Evolutionary conservation across 164 flowering plant genomes (phyloP).

Genomic region (Vitis cinerea): DNA sequence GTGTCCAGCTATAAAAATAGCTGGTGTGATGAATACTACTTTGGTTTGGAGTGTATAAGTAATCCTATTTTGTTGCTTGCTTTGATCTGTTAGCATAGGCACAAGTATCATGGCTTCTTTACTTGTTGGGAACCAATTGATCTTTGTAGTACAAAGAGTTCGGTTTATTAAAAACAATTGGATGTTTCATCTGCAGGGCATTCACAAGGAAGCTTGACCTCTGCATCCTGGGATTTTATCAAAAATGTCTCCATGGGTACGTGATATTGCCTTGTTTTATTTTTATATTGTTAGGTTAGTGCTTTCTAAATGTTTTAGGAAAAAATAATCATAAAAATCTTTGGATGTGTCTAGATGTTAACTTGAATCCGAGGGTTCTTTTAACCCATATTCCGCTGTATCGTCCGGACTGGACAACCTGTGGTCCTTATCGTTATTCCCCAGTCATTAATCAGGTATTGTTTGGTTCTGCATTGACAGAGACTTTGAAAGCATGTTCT

Average conservation of each 20-base stretch:
- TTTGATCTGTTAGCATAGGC: too few relatives aligned
- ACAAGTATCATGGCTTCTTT: too few relatives aligned
- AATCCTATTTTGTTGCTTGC: too few relatives aligned
- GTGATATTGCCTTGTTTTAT: slow-evolving; percentile 10
- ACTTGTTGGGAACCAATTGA: too few relatives aligned
- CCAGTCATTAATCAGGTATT: slow-evolving; percentile 78
- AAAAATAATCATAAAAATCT: neutral
- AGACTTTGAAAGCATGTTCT: neutral
- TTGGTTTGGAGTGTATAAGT: too few relatives aligned
- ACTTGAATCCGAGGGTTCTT: slow-evolving; percentile 53
- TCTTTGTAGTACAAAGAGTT: neutral
- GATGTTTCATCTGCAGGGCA: slow-evolving; percentile 42
- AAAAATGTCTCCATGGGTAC: slow-evolving; percentile 65
- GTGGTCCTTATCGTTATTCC: slow-evolving; percentile 78
- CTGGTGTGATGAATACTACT: too few relatives aligned
- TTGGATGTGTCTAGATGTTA: slow-evolving; percentile 33
- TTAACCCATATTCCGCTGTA: slow-evolving; percentile 90
- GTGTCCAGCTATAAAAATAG: too few relatives aligned
- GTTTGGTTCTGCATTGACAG: neutral
- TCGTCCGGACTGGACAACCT: slow-evolving; percentile 70
- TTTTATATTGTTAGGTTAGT: neutral
- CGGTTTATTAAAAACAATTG: neutral
- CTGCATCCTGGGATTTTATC: slow-evolving; percentile 63
- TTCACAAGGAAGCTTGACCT: slow-evolving; percentile 34
- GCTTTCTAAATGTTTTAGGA: too few relatives aligned